Percentiles rank a stretch among this genome's conserved stretches.
These are phyloP conservation scores for Moesziomyces sp. DNA, from an alignment of 1,284 basidiomycete species.

Conservation along the genomic window DNA sequence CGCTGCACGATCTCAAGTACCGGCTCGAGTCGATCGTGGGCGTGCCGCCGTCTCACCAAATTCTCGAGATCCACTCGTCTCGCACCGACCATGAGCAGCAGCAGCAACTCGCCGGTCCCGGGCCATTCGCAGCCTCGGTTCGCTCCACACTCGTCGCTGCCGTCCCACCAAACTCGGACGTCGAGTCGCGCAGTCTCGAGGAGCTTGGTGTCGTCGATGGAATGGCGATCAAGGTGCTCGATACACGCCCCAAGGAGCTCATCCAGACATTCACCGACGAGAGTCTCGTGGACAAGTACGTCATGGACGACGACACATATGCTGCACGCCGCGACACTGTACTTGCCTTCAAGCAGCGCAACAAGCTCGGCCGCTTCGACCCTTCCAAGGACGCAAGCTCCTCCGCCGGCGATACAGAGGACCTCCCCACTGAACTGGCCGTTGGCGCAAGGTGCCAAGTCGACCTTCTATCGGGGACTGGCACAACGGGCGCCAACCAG, in stretches of 20 bases:
- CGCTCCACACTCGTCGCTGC: conserved; percentile 72
- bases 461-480: conserved; percentile 71
- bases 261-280: conserved; percentile 85
- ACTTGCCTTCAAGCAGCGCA: conserved; percentile 84
- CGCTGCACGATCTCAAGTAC: conserved; percentile 71
- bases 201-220: conserved; percentile 78
- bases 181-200: conserved; percentile 77
- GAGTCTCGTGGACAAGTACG: conserved; percentile 90
- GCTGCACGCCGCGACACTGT: conserved; percentile 80
- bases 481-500: conserved; percentile 49
- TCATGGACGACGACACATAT: conserved; percentile 85
- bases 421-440: conserved; percentile 69
- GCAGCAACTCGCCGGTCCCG: conserved; percentile 24
- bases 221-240: conserved; percentile 78
- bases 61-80: conserved; percentile 72
- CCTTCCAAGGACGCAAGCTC: conserved; percentile 66
- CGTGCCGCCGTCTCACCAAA: conserved; percentile 72
- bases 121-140: conserved; percentile 16
- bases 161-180: conserved; percentile 71
- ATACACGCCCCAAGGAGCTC: conserved; percentile 69
- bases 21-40: conserved; percentile 93
- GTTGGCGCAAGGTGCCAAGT: conserved; percentile 85
- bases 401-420: conserved; percentile 18
- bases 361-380: conserved; percentile 89
- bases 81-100: conserved; percentile 53